Base-by-base conservation (phyloP, 441 rosid species). In the Theobroma grandiflorum region DNA sequence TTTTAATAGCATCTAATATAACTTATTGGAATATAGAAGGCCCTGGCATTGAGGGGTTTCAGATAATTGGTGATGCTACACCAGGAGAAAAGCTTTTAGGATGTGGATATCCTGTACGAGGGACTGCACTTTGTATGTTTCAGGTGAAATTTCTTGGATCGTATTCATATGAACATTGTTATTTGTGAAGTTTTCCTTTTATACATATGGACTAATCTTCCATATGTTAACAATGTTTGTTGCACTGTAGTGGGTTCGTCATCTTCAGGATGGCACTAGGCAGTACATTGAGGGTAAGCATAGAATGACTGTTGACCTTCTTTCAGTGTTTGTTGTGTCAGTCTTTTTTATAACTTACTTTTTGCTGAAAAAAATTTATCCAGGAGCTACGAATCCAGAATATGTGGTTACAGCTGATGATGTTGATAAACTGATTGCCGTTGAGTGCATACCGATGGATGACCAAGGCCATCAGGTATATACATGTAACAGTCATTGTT, bases 361-460 rank as follows among this genome's bases (percentile, higher is more conserved):
- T 61, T 47, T 70, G 26, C 35, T 11, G 43, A 26, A 67, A 38
- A 79, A 53, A 66, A 49, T 62, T 78, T 62, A 76, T 81, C 61
- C 88, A 97, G 99, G 99, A 79, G 99, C 98, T 74, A 95, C 99
- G 59, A 92, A 94, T 89, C 99, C 99, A 47, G 99, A 97, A 82
- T 95, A 97, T 84, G 83, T 92, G 83, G 97, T 97, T 81, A 97
- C 99, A 11, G 99, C 98, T 76, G 99, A 97, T 89, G 99, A 97
- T 87, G 99, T 97, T 72, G 98, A 95, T 81, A 95, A 93, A 85
- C 68, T 94, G 81, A 93, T 97, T 87, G 98, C 98, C 78, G 99
- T 97, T 79, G 99, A 97, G 85, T 97, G 99, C 87, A 95, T 94
- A 85, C 99, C 99, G 14, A 95, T 97, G 99, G 98, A 97, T 90